Percentiles rank a stretch among this genome's conserved stretches.
Conservation (phyloP, 495 filamentous ascomycete genomes). For the Talaromyces wortmannii region DNA sequence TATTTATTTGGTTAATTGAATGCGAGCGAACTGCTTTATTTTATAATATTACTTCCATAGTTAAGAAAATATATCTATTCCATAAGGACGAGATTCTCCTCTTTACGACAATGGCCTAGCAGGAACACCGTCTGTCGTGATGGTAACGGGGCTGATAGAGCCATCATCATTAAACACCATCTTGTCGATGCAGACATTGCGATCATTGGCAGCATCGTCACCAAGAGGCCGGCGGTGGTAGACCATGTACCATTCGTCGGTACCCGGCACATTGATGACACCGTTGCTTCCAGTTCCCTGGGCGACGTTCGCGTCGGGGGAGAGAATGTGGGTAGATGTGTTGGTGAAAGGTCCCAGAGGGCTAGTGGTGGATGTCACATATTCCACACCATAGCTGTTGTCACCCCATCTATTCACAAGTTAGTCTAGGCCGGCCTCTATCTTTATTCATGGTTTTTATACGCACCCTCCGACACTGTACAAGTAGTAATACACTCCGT, state of each 20-base stretch:
- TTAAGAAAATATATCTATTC: no score
- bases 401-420: slow-evolving; percentile 26
- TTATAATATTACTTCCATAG: no score
- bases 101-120: no score
- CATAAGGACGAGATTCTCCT: no score
- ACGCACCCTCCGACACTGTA: slow-evolving; percentile 34
- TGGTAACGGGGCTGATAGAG: slow-evolving; percentile 29
- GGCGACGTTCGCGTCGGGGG: slow-evolving; percentile 29
- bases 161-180: slow-evolving; percentile 38
- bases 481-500: slow-evolving; percentile 38
- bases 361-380: slow-evolving; percentile 31
- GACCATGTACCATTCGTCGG: slow-evolving; percentile 41
- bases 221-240: slow-evolving; percentile 38
- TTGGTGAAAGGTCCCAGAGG: slow-evolving; percentile 35
- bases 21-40: no score
- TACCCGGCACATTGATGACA: slow-evolving; percentile 30
- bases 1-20: no score
- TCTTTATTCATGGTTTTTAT: not conserved
- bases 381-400: slow-evolving; percentile 38
- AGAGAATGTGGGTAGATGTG: slow-evolving; percentile 25
- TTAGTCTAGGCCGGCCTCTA: not conserved
- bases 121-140: slow-evolving; percentile 15
- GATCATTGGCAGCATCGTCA: slow-evolving; percentile 34
- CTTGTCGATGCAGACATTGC: slow-evolving; percentile 37
- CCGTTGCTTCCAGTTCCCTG: slow-evolving; percentile 35